Conservation (phyloP, 306 rosid genomes). For the Rosa lucieae region DNA sequence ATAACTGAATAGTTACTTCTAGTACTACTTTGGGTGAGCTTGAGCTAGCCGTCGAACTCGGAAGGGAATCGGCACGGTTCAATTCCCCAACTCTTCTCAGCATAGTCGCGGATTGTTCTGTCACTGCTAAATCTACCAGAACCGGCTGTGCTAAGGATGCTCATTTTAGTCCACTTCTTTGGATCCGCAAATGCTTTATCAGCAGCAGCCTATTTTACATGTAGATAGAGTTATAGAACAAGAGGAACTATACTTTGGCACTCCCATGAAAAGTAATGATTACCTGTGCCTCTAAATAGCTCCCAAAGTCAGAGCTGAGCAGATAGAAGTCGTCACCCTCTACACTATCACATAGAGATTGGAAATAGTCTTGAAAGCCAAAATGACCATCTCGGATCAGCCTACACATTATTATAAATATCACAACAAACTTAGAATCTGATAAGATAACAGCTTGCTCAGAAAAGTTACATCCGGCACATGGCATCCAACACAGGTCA, state of each 20-base stretch:
- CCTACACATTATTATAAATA: slow-evolving; percentile 30
- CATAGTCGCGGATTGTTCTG: slow-evolving; percentile 63
- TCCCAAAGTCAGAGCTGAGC: slow-evolving; percentile 59
- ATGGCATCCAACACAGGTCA: neutral
- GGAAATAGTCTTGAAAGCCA: slow-evolving; percentile 57
- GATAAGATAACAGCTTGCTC: slow-evolving; percentile 4
- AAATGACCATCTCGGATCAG: slow-evolving; percentile 74
- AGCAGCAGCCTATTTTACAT: slow-evolving; percentile 54
- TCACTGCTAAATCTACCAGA: slow-evolving; percentile 78
- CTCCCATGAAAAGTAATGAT: slow-evolving; percentile 15
- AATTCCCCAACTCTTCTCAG: slow-evolving; percentile 65
- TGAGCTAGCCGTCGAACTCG: slow-evolving; percentile 34
- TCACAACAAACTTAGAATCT: slow-evolving; percentile 11
- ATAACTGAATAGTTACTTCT: neutral
- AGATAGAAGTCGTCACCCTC: slow-evolving; percentile 61
- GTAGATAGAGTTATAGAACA: neutral
- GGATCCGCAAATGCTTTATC: slow-evolving; percentile 62
- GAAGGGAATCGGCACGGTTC: slow-evolving; percentile 69
- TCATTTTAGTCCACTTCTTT: slow-evolving; percentile 65
- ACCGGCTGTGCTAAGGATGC: slow-evolving; percentile 66
- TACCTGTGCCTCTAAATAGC: slow-evolving; percentile 83
- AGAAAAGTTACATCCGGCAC: neutral
- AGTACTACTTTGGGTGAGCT: neutral
- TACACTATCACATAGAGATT: slow-evolving; percentile 60
- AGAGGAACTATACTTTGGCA: slow-evolving; percentile 2